Evolutionary conservation across 2,329 filamentous ascomycete genomes (phyloP), one percentile per base, ranked within the genome.

Genomic region (Balansia obtecta): DNA sequence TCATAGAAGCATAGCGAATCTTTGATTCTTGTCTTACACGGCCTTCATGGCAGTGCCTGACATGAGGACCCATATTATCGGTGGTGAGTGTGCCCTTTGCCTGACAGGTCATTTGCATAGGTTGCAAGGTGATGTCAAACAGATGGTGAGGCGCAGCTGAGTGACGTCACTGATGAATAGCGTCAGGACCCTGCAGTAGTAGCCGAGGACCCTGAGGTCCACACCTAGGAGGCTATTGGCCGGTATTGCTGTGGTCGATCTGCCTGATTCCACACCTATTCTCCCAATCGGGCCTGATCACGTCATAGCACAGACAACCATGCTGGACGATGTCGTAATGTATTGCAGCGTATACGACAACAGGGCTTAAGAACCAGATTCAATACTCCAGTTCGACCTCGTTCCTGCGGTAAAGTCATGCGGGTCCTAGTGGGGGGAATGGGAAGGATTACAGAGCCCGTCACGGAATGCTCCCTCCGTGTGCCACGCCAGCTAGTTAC

Each of bases 131-230:
- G 57, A 62, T 62, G 60, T 61, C 60, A 60, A 54, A 18, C 50
- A 37, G 50, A 50, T 46, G 49, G 49, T 50, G 50, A 38, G 48
- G 47, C 50, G 49, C 30, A 49, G 48, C 33, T 30, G 40, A 39
- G 50, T 64, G 62, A 65, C 60, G 61, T 65, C 61, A 63, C 48
- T 48, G 50, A 49, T 56, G 50, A 63, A 20, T 43, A 43, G 20
- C 27, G 38, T 7, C 38, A 48, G 49, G 49, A 51, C 52, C 47
- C 50, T 48, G 50, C 50, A 51, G 40, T 32, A 45, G 30, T n/a
- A 40, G 9, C 34, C n/a, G 8, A 46, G 11, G 34, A 45, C 40
- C 50, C 45, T 48, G 40, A 44, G 45, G 46, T 48, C 38, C 48
- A 38, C 45, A 46, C 16, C 9, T 8, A 30, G 32, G 39, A n/a